Percentiles rank a stretch among this genome's conserved stretches.
phyloP scores from a whole-genome alignment of 805 yeast genomes.

The Wickerhamomyces canadensis region DNA sequence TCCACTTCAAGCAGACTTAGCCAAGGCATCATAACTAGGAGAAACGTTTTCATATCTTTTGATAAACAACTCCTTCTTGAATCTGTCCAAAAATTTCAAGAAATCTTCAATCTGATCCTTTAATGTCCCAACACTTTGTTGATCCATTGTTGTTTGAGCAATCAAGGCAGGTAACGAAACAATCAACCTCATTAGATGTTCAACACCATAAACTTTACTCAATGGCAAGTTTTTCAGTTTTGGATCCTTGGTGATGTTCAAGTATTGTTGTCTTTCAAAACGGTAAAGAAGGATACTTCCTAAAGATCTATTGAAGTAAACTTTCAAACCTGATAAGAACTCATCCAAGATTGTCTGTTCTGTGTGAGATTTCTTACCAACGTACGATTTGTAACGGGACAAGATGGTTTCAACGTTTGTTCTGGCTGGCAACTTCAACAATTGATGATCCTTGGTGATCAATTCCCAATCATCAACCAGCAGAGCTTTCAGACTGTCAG shows the following conservation, averaged over 20 bases:
- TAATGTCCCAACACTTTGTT: conserved; percentile 55
- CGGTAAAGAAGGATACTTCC: conserved; percentile 68
- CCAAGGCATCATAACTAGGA: conserved; percentile 39
- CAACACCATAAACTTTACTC: conserved; percentile 65
- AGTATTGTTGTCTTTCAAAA: conserved; percentile 71
- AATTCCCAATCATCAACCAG: conserved; percentile 93
- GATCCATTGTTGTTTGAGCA: conserved; percentile 74
- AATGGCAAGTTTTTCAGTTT: conserved; percentile 30
- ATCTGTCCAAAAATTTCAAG: conserved; percentile 43
- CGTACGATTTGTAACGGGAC: conserved; percentile 37
- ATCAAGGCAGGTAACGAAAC: conserved; percentile 81
- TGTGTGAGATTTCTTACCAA: conserved; percentile 24
- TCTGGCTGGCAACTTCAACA: conserved; percentile 59
- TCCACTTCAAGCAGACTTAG: conserved; percentile 13
- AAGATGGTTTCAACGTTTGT: conserved; percentile 51
- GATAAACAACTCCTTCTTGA: conserved; percentile 32
- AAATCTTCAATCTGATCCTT: conserved; percentile 50
- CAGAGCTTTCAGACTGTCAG: conserved; percentile 59
- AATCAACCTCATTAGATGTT: conserved; percentile 73
- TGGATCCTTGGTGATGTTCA: conserved; percentile 38
- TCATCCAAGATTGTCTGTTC: conserved; percentile 53
- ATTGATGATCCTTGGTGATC: conserved; percentile 72
- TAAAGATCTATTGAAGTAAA: conserved; percentile 70
- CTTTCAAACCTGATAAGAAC: conserved; percentile 59
- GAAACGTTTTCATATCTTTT: conserved; percentile 45